These are phyloP conservation scores for Setaria viridis DNA, from an alignment of 202 grass and related monocot species.

Conservation along the genomic window DNA sequence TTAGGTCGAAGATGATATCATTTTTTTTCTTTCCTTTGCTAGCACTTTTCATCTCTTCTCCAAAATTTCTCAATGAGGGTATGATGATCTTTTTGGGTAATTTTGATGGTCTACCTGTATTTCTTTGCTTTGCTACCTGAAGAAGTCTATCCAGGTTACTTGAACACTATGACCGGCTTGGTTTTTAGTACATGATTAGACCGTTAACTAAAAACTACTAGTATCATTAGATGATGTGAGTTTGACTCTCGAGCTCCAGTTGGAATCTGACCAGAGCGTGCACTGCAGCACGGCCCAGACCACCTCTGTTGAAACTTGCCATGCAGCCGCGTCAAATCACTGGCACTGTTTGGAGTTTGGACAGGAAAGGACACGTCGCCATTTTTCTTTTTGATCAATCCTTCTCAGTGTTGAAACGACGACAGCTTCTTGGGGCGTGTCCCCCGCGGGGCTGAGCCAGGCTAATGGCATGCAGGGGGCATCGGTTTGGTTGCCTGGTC, in stretches of 20 bases:
- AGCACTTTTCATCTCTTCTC: background rate
- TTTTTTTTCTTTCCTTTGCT: background rate
- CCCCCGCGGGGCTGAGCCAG: too few relatives aligned
- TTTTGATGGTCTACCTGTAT: background rate
- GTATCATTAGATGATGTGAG: background rate
- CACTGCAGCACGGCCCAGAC: constrained; percentile 14
- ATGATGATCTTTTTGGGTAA: background rate
- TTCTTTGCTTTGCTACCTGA: background rate
- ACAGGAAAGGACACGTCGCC: constrained; percentile 32
- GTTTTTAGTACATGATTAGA: background rate
- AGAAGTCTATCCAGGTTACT: background rate
- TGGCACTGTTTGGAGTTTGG: constrained; percentile 30
- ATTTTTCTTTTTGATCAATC: background rate
- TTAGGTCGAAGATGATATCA: background rate
- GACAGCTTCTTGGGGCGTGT: background rate
- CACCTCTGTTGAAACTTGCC: constrained; percentile 4
- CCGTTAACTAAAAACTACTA: background rate
- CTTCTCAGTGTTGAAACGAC: constrained; percentile 20
- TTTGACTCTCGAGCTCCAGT: constrained; percentile 6
- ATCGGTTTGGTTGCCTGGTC: too few relatives aligned
- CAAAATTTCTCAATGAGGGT: background rate
- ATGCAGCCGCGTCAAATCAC: constrained; percentile 45
- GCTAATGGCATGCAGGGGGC: too few relatives aligned
- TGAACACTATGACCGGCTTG: background rate
- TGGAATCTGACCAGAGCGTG: background rate